Conservation (phyloP, 768 basidiomycete species). For the Strobilomyces confusus region DNA sequence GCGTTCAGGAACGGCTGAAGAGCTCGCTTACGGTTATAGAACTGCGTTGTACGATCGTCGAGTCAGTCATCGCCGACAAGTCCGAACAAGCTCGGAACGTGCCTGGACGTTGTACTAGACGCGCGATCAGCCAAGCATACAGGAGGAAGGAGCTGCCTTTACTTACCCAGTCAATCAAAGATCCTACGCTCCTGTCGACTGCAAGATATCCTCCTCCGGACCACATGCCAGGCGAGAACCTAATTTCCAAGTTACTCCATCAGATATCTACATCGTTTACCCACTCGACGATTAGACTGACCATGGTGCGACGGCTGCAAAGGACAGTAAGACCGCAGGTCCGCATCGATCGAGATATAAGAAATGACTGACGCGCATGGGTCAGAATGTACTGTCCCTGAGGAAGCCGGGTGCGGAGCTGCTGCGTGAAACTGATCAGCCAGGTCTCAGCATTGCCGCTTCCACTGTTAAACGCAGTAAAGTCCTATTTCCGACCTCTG, state of each 20-base stretch:
- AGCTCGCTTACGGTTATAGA: slow-evolving; percentile 27
- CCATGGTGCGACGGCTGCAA: slow-evolving; percentile 22
- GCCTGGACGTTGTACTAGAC: slow-evolving; percentile 39
- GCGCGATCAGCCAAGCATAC: background rate
- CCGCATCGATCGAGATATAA: background rate
- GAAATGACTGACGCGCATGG: slow-evolving; percentile 32
- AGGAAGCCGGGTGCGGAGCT: slow-evolving; percentile 33
- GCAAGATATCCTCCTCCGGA: slow-evolving; percentile 37
- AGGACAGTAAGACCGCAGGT: background rate
- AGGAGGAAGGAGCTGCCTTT: background rate
- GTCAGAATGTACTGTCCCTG: slow-evolving; percentile 31
- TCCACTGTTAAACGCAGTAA: slow-evolving; percentile 29
- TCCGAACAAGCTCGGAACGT: background rate
- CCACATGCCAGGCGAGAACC: slow-evolving; percentile 22
- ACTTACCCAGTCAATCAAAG: slow-evolving; percentile 43
- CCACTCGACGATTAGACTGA: slow-evolving; percentile 1
- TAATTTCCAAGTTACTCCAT: background rate
- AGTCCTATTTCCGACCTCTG: slow-evolving; percentile 22
- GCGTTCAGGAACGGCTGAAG: background rate
- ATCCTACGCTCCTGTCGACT: slow-evolving; percentile 36
- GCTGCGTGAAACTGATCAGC: slow-evolving; percentile 31
- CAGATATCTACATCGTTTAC: background rate
- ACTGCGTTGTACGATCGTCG: slow-evolving; percentile 9
- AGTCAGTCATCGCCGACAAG: slow-evolving; percentile 2
- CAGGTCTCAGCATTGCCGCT: slow-evolving; percentile 39